Base-by-base conservation (phyloP, 768 basidiomycete species). In the Xerocomellus amylosporus region DNA sequence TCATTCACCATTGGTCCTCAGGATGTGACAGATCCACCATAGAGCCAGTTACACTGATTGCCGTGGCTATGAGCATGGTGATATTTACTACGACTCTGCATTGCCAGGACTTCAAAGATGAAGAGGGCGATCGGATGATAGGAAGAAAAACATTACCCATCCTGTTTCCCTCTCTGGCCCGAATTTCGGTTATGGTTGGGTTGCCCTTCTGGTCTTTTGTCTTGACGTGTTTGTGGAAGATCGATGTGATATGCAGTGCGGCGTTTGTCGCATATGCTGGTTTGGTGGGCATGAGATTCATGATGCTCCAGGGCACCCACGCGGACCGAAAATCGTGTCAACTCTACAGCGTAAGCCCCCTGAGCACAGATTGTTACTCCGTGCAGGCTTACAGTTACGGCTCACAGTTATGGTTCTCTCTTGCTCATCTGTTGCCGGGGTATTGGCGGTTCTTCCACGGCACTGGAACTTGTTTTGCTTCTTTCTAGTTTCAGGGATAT, bases 71-170 rank as follows among this genome's bases (percentile, higher is more conserved):
- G 46, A 76, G 69, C 33, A 59, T 66, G 37, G 56, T 61, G 17
- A 58, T 77, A n/a, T 73, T 74, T 33, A 49, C 68, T 2, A 75
- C 73, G 10, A 77, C 75, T 1, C 65, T 74, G 12, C 62, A 68
- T 28, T 64, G 65, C 33, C 66, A 72, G 45, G 72, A 73, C 44
- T 74, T 72, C 52, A 69, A 75, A 45, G 80, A 81, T 45, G 62
- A 72, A 34, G 71, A 74, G 17, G 79, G 79, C 9, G 80, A 80
- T 47, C 56, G 61, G 1, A 53, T 66, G 13, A 64, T 69, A 12
- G 76, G 75, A 4, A 66, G 79, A 26, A 57, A 64, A 9, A 81
- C 79, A 0, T 54, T 80, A 2, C 79, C 80, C 4, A 76, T 80
- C 53, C 70, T 71, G 13, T 69, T 73, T 17, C 79, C 80, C 17